Conservation (phyloP, 345 rosid genomes). For the Dipteronia sinensis region DNA sequence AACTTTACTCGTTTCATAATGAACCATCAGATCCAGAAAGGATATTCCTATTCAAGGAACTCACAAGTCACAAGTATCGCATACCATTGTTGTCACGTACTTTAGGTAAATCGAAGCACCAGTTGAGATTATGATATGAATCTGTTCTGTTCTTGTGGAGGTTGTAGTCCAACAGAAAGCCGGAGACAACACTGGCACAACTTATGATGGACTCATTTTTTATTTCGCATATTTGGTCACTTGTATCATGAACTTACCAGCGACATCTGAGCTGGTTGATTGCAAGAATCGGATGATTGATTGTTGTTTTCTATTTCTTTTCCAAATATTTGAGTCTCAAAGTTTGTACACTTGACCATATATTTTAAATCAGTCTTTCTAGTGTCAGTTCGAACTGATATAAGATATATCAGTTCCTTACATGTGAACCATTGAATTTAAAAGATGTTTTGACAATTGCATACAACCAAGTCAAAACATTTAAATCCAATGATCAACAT, state of each 20-base stretch:
- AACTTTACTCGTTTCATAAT: background rate
- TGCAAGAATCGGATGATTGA: background rate
- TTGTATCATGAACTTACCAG: background rate
- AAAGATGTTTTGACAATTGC: too few species aligned
- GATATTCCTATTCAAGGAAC: background rate
- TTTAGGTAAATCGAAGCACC: background rate
- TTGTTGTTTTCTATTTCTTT: background rate
- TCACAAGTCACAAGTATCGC: background rate
- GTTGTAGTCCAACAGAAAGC: background rate
- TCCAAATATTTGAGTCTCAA: background rate
- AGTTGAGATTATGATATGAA: background rate
- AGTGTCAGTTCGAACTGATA: too few species aligned
- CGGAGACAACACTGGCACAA: too few species aligned
- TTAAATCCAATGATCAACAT: too few species aligned
- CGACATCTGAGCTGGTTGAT: background rate
- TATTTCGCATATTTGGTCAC: background rate
- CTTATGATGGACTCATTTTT: background rate
- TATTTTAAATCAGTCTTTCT: too few species aligned
- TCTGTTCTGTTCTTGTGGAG: background rate
- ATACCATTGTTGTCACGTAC: background rate
- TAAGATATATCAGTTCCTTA: too few species aligned
- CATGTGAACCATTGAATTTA: too few species aligned
- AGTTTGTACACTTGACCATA: background rate
- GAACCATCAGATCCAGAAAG: background rate
- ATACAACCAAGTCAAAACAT: too few species aligned